Conservation (phyloP, 2,329 filamentous ascomycete species). For the Pseudogymnoascus sp. region DNA sequence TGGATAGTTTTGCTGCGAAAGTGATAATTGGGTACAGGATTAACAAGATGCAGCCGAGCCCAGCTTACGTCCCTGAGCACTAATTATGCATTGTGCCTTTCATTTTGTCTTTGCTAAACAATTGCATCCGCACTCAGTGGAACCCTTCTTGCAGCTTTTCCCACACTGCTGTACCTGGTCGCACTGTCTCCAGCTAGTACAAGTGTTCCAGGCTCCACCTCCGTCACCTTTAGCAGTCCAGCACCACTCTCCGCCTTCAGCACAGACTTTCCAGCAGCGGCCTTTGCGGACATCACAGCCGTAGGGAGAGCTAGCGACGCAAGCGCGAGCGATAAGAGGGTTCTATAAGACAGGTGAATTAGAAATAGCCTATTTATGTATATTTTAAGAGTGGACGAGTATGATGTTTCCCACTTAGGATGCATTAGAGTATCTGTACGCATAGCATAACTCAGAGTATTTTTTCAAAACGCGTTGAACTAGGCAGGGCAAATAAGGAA, state of each 20-base stretch:
- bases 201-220: not conserved
- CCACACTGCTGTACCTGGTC: not conserved
- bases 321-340: not conserved
- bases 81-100: not conserved
- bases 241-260: slow-evolving; percentile 68
- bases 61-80: not conserved
- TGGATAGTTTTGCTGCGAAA: too few relatives aligned
- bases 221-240: not conserved
- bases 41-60: not conserved
- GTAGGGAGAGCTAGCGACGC: not conserved
- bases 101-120: not conserved
- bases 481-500: not conserved
- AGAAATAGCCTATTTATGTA: not conserved
- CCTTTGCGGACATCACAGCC: slow-evolving; percentile 76
- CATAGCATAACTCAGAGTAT: not conserved
- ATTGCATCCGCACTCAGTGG: not conserved
- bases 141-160: not conserved
- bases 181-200: not conserved
- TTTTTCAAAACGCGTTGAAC: not conserved
- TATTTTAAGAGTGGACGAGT: not conserved
- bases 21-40: too few relatives aligned
- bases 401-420: not conserved
- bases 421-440: not conserved
- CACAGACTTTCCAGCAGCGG: slow-evolving; percentile 92
- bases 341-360: not conserved